Conservation (phyloP, 305 asterid species). For the Solanum hybrid region DNA sequence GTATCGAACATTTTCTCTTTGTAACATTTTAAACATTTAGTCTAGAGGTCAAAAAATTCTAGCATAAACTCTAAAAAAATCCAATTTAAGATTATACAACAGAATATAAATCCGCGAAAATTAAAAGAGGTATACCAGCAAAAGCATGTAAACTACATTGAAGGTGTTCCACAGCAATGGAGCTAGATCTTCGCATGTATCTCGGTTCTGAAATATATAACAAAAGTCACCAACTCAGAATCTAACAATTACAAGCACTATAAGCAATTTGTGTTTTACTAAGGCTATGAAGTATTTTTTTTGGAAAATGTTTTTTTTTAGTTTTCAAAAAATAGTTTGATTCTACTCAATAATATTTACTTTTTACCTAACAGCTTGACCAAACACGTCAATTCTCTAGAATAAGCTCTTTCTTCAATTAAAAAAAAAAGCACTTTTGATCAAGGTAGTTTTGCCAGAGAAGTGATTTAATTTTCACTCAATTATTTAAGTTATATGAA, state of each 20-base stretch:
- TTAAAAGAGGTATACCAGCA: background rate
- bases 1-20: background rate
- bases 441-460: background rate
- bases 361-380: background rate
- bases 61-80: background rate
- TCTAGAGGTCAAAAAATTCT: background rate
- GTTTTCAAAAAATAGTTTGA: background rate
- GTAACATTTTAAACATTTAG: too few species aligned
- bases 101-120: background rate
- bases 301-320: background rate
- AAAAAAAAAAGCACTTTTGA: background rate
- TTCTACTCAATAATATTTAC: background rate
- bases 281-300: background rate
- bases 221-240: background rate
- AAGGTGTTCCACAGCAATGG: background rate
- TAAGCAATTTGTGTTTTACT: background rate
- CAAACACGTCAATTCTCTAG: background rate
- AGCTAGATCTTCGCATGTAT: background rate
- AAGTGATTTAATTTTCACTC: background rate
- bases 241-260: background rate
- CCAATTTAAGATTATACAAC: background rate
- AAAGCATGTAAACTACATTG: background rate
- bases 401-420: background rate
- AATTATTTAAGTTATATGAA: background rate
- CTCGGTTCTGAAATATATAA: background rate